Evolutionary conservation across 129 eudicot species (phyloP).

Genomic region (Centaurea solstitialis): DNA sequence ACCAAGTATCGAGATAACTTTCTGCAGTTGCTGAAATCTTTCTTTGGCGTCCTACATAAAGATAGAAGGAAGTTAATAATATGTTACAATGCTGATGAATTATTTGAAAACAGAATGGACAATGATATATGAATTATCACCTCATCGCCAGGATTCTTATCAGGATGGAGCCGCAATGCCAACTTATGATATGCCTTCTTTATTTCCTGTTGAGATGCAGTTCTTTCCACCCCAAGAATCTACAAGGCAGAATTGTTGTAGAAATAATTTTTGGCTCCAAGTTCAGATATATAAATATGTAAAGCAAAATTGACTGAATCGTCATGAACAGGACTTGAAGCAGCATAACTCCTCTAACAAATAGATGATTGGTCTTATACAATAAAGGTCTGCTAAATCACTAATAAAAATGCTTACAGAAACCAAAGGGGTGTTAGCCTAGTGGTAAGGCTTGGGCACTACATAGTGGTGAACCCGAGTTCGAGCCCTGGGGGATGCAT

Average conservation of each 20-base stretch:
- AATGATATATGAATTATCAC: conserved; percentile 30
- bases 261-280: not conserved
- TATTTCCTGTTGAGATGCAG: conserved; percentile 88
- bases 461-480: too few species aligned
- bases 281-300: not conserved
- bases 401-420: not conserved
- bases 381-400: not conserved
- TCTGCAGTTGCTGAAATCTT: conserved; percentile 94
- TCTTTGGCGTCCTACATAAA: conserved; percentile 80
- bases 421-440: too few species aligned
- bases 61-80: conserved; percentile 1
- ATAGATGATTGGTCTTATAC: not conserved
- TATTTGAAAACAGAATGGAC: not conserved
- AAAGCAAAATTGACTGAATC: not conserved
- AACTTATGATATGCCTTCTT: conserved; percentile 87
- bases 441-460: too few species aligned
- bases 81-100: not conserved
- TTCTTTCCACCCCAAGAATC: conserved; percentile 88
- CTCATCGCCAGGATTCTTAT: conserved; percentile 92
- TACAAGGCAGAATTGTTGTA: conserved; percentile 24
- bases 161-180: conserved; percentile 94
- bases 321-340: not conserved
- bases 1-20: conserved; percentile 94
- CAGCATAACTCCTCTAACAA: not conserved
- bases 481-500: too few species aligned